Evolutionary conservation across 805 yeast genomes (phyloP), one percentile per base, ranked within the genome.

Genomic region (Pachysolen tannophilus): DNA sequence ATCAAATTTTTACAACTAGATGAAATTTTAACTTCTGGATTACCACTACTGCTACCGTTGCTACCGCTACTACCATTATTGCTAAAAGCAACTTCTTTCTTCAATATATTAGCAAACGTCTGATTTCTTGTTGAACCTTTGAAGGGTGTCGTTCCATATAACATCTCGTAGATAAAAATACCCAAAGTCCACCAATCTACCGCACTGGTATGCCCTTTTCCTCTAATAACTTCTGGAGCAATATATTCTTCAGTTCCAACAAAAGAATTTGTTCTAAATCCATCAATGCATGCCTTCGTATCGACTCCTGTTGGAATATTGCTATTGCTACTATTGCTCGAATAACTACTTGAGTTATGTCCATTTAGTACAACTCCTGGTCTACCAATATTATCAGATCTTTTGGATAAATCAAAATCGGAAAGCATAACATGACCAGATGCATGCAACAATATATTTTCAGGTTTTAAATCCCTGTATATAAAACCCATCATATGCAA

Each of bases 131-230:
- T 86, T 24, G 75, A 65, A 6, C 98, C 98, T 60, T 92, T 92
- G 61, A 90, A 92, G 2, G 99, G 99, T 0, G 98, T 92, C 7
- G 86, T 82, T 1, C 97, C 97, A 56, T 76, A 88, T 16, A 92
- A 61, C 98, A 92, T 92, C 53, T 92, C 99, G 57, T 77, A 94
- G 17, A 87, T 65, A 48, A 92, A 69, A 15, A 92, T 87, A 3
- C 99, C 99, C 44, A 92, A 63, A 0, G 98, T 92, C 99, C 99
- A 92, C 98, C 98, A 92, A 57, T 92, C 99, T 13, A 92, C 98
- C 0, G 97, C 96, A 6, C 90, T 81, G 1, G 97, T 90, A 50
- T 92, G 99, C 2, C 98, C 98, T 47, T 88, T 84, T 2, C 97
- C 97, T 55, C 92, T 67, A 36, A 92, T 92, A 4, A 92, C 98